Base-by-base conservation (phyloP, 768 basidiomycete species). In the Pisolithus albus region DNA sequence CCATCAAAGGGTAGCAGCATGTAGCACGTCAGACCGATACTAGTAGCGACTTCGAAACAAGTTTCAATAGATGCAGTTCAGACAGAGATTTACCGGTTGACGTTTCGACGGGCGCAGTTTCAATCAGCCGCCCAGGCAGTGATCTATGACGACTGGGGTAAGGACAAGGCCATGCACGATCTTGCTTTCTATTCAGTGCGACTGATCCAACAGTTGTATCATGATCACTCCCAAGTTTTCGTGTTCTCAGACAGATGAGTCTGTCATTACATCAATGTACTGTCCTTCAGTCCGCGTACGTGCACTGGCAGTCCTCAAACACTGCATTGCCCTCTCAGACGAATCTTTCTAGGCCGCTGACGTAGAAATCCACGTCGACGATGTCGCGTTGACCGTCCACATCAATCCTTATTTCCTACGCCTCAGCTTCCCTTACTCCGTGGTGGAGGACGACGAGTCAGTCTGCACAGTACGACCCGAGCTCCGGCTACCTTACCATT, bases 361-460 rank as follows among this genome's bases (percentile, higher is more conserved):
- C 56, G 80, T 83, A 30, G 90, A 92, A 64, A 83, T 90, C 46
- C 75, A 85, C 56, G 80, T 89, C 51, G 84, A 88, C 61, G 80
- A 80, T 49, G 79, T 79, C 24, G 67, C 85, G 45, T 75, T 92
- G 63, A 82, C 81, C 18, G 70, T 90, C 38, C 82, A 92, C 60
- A 78, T 91, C 64, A 88, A 86, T 52, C 90, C 90, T 2, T 93
- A 92, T 63, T 92, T 86, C 60, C 75, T 92, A 49, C 83, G 88
- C 1, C 75, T 93, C 55, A 81, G 83, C 60, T 90, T 93, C 64
- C 73, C 84, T 26, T 77, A 86, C 58, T 64, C 78, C 0, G 63
- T 86, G 23, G 57, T 85, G 38, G 79, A 87, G 51, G 88, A 91
- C 52, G 76, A 79, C 28, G 65, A 69, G 23, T 83, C 87, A 16